These are phyloP conservation scores for Curvularia verruculosa DNA, from an alignment of 2,329 filamentous ascomycete genomes.

Conservation along the genomic window DNA sequence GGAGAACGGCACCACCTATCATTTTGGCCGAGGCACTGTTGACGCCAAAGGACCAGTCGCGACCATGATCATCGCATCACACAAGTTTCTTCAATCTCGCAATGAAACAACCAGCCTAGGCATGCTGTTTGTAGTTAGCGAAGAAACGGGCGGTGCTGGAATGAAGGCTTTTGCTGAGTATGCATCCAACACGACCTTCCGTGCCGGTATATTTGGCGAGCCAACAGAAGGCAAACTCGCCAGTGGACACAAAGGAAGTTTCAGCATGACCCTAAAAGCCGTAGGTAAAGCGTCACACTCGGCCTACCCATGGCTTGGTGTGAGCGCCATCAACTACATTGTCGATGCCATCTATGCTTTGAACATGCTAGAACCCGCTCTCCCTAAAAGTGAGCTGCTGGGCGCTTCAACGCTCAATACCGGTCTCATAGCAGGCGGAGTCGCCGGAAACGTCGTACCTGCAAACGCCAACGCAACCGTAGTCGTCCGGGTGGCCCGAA, in stretches of 20 bases:
- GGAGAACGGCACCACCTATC: conserved; percentile 58
- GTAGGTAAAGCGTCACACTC: conserved; percentile 80
- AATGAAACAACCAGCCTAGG: conserved; percentile 46
- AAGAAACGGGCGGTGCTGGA: conserved; percentile 79
- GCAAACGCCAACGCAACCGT: conserved; percentile 71
- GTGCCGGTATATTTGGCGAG: conserved; percentile 86
- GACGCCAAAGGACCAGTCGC: conserved; percentile 65
- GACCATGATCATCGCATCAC: conserved; percentile 71
- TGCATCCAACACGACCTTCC: conserved; percentile 53
- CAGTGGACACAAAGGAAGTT: conserved; percentile 84
- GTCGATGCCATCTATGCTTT: conserved; percentile 71
- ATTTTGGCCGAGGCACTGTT: conserved; percentile 71
- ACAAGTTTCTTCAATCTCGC: conserved; percentile 55
- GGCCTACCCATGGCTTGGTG: conserved; percentile 87
- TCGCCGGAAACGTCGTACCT: conserved; percentile 85
- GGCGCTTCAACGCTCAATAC: conserved; percentile 78
- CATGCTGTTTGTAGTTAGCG: conserved; percentile 72
- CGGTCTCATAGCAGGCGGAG: conserved; percentile 77
- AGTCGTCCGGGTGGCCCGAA: conserved; percentile 54
- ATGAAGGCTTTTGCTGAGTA: conserved; percentile 63
- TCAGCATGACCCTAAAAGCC: conserved; percentile 69
- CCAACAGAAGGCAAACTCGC: conserved; percentile 87
- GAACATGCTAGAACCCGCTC: conserved; percentile 51
- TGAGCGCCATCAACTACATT: conserved; percentile 80
- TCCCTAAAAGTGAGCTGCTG: conserved; percentile 52